Evolutionary conservation across 306 rosid genomes (phyloP).

Genomic region (Lupinus albus): DNA sequence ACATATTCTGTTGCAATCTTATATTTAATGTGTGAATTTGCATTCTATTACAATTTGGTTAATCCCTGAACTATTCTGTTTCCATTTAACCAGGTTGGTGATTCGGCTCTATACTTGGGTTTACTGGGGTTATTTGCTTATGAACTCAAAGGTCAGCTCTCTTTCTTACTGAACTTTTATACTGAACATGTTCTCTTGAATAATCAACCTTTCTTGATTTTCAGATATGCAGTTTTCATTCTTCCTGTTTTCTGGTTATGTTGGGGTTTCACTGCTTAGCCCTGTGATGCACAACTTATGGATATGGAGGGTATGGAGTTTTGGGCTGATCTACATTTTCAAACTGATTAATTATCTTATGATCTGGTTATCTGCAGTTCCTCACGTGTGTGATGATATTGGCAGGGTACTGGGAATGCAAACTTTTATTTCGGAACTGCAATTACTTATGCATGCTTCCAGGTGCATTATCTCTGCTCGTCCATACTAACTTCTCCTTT

Average conservation of each 20-base stretch:
- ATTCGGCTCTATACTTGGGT: conserved; percentile 82
- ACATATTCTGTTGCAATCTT: neutral
- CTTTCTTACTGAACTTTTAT: conserved; percentile 19
- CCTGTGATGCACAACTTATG: conserved; percentile 99
- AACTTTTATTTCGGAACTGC: conserved; percentile 95
- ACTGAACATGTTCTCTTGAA: conserved; percentile 9
- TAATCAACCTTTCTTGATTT: conserved; percentile 47
- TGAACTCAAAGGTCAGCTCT: conserved; percentile 67
- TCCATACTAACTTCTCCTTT: conserved; percentile 12
- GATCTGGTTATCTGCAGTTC: conserved; percentile 28
- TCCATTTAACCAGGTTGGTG: conserved; percentile 69
- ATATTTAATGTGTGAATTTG: conserved; percentile 25
- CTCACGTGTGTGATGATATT: conserved; percentile 43
- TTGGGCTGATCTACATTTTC: conserved; percentile 38
- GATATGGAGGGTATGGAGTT: conserved; percentile 91
- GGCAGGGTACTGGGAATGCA: conserved; percentile 97
- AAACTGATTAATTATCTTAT: conserved; percentile 29
- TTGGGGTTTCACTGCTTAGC: conserved; percentile 90
- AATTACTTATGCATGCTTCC: conserved; percentile 81
- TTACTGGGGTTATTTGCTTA: conserved; percentile 85
- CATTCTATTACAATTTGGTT: conserved; percentile 28
- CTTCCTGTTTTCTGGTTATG: conserved; percentile 82
- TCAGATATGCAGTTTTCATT: conserved; percentile 89
- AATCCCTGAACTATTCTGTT: conserved; percentile 37
- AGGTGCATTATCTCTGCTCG: conserved; percentile 54